Conservation (phyloP, 345 rosid genomes). For the Reutealis trisperma region DNA sequence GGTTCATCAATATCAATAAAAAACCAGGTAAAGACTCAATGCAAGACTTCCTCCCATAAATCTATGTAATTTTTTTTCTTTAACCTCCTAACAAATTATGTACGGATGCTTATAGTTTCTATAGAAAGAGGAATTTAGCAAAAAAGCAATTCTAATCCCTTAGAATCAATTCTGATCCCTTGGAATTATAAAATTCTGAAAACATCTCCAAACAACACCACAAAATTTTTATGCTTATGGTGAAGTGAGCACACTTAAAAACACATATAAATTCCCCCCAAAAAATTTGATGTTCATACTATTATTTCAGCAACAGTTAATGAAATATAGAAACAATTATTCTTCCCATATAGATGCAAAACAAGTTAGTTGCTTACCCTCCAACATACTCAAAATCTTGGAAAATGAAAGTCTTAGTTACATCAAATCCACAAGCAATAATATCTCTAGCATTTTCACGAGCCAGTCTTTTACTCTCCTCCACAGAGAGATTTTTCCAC, state of each 20-base stretch:
- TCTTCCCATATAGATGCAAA: neutral
- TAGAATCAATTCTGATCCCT: neutral
- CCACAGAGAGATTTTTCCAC: constrained; percentile 84
- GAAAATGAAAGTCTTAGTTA: constrained; percentile 84
- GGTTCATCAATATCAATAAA: too few relatives aligned
- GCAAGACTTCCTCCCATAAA: too few relatives aligned
- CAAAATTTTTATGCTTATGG: neutral
- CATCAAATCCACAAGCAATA: constrained; percentile 92
- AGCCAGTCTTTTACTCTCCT: constrained; percentile 88
- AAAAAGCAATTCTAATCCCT: too few relatives aligned
- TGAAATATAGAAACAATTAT: neutral
- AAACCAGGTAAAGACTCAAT: too few relatives aligned
- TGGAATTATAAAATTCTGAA: neutral
- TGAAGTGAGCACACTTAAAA: neutral
- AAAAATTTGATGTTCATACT: too few relatives aligned
- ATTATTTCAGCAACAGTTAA: neutral
- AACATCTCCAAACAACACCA: neutral
- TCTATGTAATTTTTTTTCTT: too few relatives aligned
- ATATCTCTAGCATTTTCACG: constrained; percentile 94
- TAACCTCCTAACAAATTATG: too few relatives aligned
- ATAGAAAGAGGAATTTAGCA: too few relatives aligned
- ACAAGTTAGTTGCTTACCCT: constrained; percentile 51
- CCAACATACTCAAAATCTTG: constrained; percentile 89
- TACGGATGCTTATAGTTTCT: too few relatives aligned
- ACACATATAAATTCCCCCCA: too few relatives aligned